These are phyloP conservation scores for Strigomonas oncopelti DNA, from an alignment of 208 protist genomes.

Conservation along the genomic window DNA sequence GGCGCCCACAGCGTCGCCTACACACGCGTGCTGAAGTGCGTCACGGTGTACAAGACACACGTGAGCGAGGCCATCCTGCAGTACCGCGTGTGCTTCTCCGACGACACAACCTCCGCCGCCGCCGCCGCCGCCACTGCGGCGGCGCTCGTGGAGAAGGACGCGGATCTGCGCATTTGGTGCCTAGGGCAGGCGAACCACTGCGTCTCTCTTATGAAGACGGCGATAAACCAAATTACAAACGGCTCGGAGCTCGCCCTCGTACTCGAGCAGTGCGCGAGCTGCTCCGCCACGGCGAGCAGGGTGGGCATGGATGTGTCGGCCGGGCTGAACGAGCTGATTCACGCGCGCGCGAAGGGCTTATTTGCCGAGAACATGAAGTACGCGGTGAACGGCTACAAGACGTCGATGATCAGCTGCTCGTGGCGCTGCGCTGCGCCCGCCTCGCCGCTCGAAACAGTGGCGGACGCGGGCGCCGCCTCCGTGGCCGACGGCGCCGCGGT, in stretches of 20 bases:
- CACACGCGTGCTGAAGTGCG: slow-evolving; percentile 50
- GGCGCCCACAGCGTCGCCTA: slow-evolving; percentile 40
- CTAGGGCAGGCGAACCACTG: slow-evolving; percentile 44
- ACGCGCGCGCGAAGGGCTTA: slow-evolving; percentile 42
- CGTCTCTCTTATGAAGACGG: slow-evolving; percentile 32
- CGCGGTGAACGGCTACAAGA: slow-evolving; percentile 48
- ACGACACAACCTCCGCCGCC: slow-evolving; percentile 7
- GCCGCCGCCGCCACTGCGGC: slow-evolving; percentile 14
- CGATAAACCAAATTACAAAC: slow-evolving; percentile 54
- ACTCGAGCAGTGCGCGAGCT: slow-evolving; percentile 61
- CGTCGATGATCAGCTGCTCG: slow-evolving; percentile 65
- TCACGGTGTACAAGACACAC: slow-evolving; percentile 76
- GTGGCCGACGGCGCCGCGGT: slow-evolving; percentile 1
- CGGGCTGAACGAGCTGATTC: slow-evolving; percentile 38
- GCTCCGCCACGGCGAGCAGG: slow-evolving; percentile 27
- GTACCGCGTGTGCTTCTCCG: slow-evolving; percentile 68
- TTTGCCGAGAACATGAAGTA: slow-evolving; percentile 60
- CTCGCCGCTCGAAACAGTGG: slow-evolving; percentile 7
- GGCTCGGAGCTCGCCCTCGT: slow-evolving; percentile 71
- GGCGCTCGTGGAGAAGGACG: slow-evolving; percentile 6
- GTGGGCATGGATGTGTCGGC: slow-evolving; percentile 57
- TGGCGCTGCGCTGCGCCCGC: slow-evolving; percentile 14
- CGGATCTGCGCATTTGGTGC: slow-evolving; percentile 49
- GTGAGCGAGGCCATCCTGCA: slow-evolving; percentile 71
- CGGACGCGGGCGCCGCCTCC: slow-evolving; percentile 4